A percentile compares a stretch with the other conserved stretches of the same genome.
phyloP scores from a whole-genome alignment of 306 rosid genomes.

The Macrotyloma uniflorum region DNA sequence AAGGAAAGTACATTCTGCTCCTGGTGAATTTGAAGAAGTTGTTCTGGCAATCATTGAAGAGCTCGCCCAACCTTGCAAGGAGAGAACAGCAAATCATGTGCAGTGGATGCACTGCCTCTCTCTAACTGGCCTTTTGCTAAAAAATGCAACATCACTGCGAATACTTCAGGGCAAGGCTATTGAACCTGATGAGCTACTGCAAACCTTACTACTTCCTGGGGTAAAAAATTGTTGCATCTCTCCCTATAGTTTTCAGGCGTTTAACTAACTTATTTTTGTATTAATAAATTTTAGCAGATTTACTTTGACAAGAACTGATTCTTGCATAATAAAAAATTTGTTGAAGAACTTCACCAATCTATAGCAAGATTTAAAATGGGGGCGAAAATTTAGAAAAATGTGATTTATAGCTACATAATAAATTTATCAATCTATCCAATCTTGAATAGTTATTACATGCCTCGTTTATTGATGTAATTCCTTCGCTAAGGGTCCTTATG shows the following conservation, averaged over 20 bases:
- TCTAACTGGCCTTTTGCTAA: slow-evolving; percentile 77
- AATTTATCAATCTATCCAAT: slow-evolving; percentile 6
- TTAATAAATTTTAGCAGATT: slow-evolving; percentile 7
- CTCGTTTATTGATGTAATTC: slow-evolving; percentile 7
- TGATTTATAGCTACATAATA: slow-evolving; percentile 12
- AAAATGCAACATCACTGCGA: slow-evolving; percentile 68
- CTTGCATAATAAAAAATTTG: not conserved
- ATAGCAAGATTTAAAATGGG: slow-evolving; percentile 7
- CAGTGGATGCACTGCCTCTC: slow-evolving; percentile 95
- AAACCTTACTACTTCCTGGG: slow-evolving; percentile 87
- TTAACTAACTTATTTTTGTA: not conserved
- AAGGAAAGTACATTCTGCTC: slow-evolving; percentile 77
- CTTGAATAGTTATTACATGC: not conserved
- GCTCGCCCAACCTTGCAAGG: slow-evolving; percentile 90
- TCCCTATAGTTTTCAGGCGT: not conserved
- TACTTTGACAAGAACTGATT: not conserved
- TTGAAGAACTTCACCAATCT: not conserved
- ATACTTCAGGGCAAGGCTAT: slow-evolving; percentile 64
- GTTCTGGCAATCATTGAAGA: slow-evolving; percentile 69
- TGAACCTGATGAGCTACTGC: slow-evolving; percentile 70
- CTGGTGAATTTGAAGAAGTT: slow-evolving; percentile 89
- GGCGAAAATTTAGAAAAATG: not conserved
- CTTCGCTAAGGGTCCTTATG: not conserved
- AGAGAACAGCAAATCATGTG: slow-evolving; percentile 81
- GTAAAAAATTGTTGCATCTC: slow-evolving; percentile 46